These are phyloP conservation scores for Laburnicola sp. DNA, from an alignment of 2,329 filamentous ascomycete species.

Conservation along the genomic window DNA sequence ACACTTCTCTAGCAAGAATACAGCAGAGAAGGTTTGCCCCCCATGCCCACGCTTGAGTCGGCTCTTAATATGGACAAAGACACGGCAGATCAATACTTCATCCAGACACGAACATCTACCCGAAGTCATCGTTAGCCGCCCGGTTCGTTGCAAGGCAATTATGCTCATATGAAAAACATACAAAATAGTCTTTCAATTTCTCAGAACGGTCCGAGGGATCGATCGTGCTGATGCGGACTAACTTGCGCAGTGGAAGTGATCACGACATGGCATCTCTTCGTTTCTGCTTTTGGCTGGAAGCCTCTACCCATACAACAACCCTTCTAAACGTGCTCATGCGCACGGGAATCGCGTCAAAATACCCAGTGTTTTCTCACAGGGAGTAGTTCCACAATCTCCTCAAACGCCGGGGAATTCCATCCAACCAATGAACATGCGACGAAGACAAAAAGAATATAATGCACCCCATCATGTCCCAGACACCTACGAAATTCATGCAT, in stretches of 20 bases:
- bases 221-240: too few relatives aligned
- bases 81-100: not conserved
- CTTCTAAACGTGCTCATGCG: too few relatives aligned
- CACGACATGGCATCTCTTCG: too few relatives aligned
- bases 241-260: not conserved
- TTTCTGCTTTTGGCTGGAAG: too few relatives aligned
- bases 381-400: too few relatives aligned
- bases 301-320: too few relatives aligned
- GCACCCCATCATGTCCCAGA: too few relatives aligned
- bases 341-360: too few relatives aligned
- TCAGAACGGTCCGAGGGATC: not conserved
- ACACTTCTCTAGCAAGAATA: conserved; percentile 4
- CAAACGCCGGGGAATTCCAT: too few relatives aligned
- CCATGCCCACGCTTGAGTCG: not conserved
- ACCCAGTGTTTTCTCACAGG: too few relatives aligned
- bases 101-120: conserved; percentile 4
- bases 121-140: conserved; percentile 3
- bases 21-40: not conserved
- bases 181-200: not conserved
- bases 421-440: too few relatives aligned
- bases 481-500: conserved; percentile 31
- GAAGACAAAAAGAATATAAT: too few relatives aligned
- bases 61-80: not conserved
- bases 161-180: not conserved
- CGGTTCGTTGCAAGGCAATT: not conserved